Evolutionary conservation across 1,284 basidiomycete genomes (phyloP).

Genomic region (Rhodotorula sp.): DNA sequence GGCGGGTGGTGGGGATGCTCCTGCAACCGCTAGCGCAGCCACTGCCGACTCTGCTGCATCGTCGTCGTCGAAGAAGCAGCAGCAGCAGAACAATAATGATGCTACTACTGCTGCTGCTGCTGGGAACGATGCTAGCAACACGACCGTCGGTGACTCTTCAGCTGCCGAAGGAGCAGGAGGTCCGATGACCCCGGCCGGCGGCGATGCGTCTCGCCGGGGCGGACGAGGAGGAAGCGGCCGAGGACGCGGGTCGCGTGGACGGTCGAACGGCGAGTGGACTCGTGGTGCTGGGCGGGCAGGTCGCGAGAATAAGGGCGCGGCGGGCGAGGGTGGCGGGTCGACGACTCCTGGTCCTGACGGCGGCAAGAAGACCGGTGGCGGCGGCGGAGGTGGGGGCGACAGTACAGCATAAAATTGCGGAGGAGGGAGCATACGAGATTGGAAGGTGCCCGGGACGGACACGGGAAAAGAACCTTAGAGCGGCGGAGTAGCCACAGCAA

Average conservation of each 20-base stretch:
- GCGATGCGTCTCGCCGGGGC: background rate
- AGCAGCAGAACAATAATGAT: background rate
- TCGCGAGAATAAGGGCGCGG: background rate
- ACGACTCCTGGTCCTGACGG: slow-evolving; percentile 1
- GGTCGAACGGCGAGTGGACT: slow-evolving; percentile 22
- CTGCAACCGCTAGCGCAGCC: background rate
- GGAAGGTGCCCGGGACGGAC: background rate
- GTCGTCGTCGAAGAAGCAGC: background rate
- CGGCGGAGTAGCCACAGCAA: too few relatives aligned
- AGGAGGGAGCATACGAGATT: too few relatives aligned
- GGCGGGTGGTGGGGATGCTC: background rate
- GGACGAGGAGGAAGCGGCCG: slow-evolving; percentile 9
- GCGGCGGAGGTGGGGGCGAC: background rate
- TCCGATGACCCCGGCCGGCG: background rate
- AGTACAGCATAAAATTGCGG: background rate
- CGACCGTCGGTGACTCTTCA: background rate
- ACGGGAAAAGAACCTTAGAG: background rate
- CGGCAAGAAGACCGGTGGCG: slow-evolving; percentile 2
- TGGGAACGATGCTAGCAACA: background rate
- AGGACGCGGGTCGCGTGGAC: slow-evolving; percentile 5
- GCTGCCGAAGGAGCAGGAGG: background rate
- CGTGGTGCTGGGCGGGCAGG: background rate
- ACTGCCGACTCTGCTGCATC: background rate
- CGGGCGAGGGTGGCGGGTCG: background rate
- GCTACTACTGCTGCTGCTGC: background rate